These are phyloP conservation scores for Amphirosellinia nigrospora DNA, from an alignment of 495 filamentous ascomycete species.

Conservation along the genomic window DNA sequence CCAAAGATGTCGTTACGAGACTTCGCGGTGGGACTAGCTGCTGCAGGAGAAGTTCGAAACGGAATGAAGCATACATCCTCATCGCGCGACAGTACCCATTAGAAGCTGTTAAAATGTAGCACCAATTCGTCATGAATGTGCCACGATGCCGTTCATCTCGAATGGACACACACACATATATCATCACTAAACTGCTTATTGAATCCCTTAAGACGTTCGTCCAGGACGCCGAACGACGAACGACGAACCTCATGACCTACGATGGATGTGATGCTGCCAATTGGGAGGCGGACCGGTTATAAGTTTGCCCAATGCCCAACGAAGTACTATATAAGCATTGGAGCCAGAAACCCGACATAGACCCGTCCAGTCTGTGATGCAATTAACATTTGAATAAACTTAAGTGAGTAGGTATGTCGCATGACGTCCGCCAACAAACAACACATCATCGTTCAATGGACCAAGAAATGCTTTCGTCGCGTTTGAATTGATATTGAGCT, in stretches of 20 bases:
- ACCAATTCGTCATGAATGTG: slow-evolving; percentile 18
- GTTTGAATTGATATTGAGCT: neutral
- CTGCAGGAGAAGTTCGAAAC: slow-evolving; percentile 29
- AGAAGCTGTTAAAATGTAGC: neutral
- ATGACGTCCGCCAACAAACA: slow-evolving; percentile 1
- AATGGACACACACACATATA: slow-evolving; percentile 15
- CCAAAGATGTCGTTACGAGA: slow-evolving; percentile 10
- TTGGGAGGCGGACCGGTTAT: neutral
- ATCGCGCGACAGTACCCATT: slow-evolving; percentile 19
- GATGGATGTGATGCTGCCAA: slow-evolving; percentile 19
- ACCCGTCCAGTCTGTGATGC: neutral
- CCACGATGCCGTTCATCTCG: slow-evolving; percentile 24
- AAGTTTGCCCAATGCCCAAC: slow-evolving; percentile 17
- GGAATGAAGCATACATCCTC: slow-evolving; percentile 13
- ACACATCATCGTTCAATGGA: neutral
- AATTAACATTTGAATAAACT: neutral
- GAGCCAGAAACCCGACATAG: neutral
- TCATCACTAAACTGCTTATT: neutral
- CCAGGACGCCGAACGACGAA: neutral
- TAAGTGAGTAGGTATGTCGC: neutral
- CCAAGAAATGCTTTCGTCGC: neutral
- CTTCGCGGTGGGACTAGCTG: slow-evolving; percentile 20
- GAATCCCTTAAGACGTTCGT: slow-evolving; percentile 1
- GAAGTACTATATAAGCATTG: slow-evolving; percentile 7
- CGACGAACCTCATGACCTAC: slow-evolving; percentile 14